Conservation (phyloP, 1,139 yeast species). For the Martiniozyma asiatica region DNA sequence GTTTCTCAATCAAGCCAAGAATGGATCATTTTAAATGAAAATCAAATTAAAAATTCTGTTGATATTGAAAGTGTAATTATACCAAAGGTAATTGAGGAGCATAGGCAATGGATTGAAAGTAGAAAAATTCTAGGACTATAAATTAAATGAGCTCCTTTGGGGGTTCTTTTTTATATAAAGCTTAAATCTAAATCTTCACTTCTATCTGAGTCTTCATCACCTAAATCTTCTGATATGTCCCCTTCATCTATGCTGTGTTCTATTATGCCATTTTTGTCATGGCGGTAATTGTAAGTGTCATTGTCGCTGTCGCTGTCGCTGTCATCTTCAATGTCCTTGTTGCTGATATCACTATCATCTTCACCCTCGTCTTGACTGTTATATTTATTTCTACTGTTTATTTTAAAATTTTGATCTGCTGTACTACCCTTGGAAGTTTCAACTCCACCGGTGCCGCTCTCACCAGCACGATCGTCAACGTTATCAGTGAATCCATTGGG, state of each 20-base stretch:
- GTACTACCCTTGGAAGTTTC: background rate
- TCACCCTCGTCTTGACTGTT: conserved; percentile 1
- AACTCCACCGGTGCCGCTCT: background rate
- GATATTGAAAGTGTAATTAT: conserved; percentile 72
- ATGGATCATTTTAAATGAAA: conserved; percentile 42
- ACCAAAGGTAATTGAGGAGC: conserved; percentile 59
- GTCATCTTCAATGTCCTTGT: conserved; percentile 6
- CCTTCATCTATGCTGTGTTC: too few relatives aligned
- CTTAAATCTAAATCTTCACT: too few relatives aligned
- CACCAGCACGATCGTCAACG: background rate
- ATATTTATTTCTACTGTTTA: conserved; percentile 3
- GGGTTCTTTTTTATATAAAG: too few relatives aligned
- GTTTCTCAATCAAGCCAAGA: conserved; percentile 41
- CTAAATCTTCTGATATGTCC: too few relatives aligned
- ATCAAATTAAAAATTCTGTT: conserved; percentile 26
- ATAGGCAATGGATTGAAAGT: conserved; percentile 44
- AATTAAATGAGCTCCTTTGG: too few relatives aligned
- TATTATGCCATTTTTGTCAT: too few relatives aligned
- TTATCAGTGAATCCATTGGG: background rate
- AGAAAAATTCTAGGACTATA: conserved; percentile 12
- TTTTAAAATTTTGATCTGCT: too few relatives aligned
- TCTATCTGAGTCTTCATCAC: too few relatives aligned
- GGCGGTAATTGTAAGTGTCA: too few relatives aligned
- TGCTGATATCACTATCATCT: conserved; percentile 3
- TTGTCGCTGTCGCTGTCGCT: conserved; percentile 2